Evolutionary conservation across 148 eudicot species (phyloP), one percentile per base, ranked within the genome.

Genomic region (Suaeda aralocaspica): DNA sequence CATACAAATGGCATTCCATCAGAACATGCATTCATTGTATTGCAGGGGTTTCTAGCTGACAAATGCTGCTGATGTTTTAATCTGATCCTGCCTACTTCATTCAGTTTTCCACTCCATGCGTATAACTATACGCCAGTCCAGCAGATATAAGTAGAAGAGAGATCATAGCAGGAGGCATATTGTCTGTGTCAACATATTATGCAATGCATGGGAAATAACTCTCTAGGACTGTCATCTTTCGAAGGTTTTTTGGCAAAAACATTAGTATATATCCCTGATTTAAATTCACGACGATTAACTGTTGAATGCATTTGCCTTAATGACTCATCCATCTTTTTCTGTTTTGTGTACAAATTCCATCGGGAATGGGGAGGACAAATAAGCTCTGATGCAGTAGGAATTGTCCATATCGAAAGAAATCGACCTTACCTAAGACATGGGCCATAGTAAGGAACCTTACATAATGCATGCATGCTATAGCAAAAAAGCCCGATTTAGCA

Each of bases 341-440:
- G 82, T 60, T 86, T 82, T 61, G 73, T 84, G 74, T 77, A 89
- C 82, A 66, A 74, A 86, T 57, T 89, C 93, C 92, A 89, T 83
- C 36, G 93, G 96, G 76, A 91, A 91, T 24, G 93, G 96, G 49
- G 92, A 89, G 39, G 83, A 84, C 70, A 89, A 70, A 59, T 79
- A 82, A 51, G 86, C 90, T 87, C n/a, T 94, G 99, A 79, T 94
- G 99, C n/a, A n/a, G 82, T 97, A 94, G 44, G 89, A 87, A 78
- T 91, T 91, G 78, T 94, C n/a, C 97, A 78, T 87, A 94, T 53
- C n/a, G 97, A 87, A 70, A 94, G 91, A 64, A n/a, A n/a, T n/a
- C n/a, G n/a, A 94, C 99, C 73, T 97, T 94, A 64, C 99, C 99
- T 66, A 94, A 74, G 56, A 97, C 91, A 78, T 94, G n/a, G 99